Evolutionary conservation across 176 grass and related monocot genomes (phyloP).

Genomic region (Aegilops longissima): DNA sequence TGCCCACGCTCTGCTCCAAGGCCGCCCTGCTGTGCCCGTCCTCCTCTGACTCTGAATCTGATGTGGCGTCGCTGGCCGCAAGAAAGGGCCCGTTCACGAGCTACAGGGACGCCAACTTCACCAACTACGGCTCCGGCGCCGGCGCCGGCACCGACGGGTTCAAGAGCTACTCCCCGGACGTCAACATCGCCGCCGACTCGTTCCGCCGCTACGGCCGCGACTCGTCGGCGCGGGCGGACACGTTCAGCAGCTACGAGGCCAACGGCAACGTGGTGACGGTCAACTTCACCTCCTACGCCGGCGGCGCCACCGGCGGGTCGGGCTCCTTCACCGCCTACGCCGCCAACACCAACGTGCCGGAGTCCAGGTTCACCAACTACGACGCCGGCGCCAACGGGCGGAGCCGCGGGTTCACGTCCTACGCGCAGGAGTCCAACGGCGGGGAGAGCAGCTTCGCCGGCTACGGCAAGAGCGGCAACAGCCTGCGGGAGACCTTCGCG

Average conservation of each 20-base stretch:
- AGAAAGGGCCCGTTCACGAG: constrained; percentile 27
- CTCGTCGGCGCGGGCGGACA: constrained; percentile 28
- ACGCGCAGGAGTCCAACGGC: constrained; percentile 56
- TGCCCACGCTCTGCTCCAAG: constrained; percentile 56
- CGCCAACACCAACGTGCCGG: constrained; percentile 52
- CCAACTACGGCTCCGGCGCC: constrained; percentile 58
- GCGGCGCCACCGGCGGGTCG: constrained; percentile 49
- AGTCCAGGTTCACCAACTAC: constrained; percentile 68
- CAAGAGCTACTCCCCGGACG: constrained; percentile 49
- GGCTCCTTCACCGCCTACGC: constrained; percentile 59
- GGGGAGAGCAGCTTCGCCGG: constrained; percentile 60
- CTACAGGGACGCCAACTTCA: constrained; percentile 67
- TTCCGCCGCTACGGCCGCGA: constrained; percentile 72
- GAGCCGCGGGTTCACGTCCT: constrained; percentile 42
- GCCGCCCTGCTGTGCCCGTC: constrained; percentile 61
- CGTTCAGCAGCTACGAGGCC: constrained; percentile 53
- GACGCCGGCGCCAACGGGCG: constrained; percentile 53
- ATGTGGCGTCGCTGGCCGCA: neutral
- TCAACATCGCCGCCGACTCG: constrained; percentile 60
- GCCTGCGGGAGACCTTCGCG: constrained; percentile 51
- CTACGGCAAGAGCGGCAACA: constrained; percentile 58
- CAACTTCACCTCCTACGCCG: constrained; percentile 83
- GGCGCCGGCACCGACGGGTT: constrained; percentile 44
- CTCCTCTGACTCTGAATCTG: neutral
- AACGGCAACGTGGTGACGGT: constrained; percentile 69